Base-by-base conservation (phyloP, 768 basidiomycete species). In the Kwoniella sp. region DNA sequence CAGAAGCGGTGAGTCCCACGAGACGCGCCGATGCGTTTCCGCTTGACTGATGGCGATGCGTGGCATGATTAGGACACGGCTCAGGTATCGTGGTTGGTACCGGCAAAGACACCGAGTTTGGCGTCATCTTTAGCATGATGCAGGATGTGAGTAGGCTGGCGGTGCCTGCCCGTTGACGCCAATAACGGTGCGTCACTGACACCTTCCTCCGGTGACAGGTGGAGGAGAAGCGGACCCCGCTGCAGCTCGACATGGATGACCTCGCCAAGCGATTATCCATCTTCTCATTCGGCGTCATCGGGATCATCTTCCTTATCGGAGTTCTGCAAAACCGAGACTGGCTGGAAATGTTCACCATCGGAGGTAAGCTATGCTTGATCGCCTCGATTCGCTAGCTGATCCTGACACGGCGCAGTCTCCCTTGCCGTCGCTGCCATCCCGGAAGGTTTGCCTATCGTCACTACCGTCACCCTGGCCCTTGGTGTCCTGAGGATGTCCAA, bases 261-360 rank as follows among this genome's bases (percentile, higher is more conserved):
- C 82, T 98, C 6, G 92, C 93, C 1, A 86, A 89, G 74, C 87
- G 87, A 57, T 80, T 98, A 1, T 93, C 91, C 1, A 77, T 89
- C 23, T 69, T 91, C 54, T 95, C 91, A 3, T 96, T 98, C 60
- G 87, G 83, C n/a, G 80, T 96, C 43, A 98, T 98, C 59, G 92
- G 92, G 4, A 71, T 95, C 29, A 98, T 98, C 43, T 88, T 88
- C 73, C 73, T 96, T 46, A 85, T 96, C 57, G 93, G 92, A 7
- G 83, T 92, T 14, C 75, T 84, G 57, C 92, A 96, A 68, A 78
- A 82, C 32, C 80, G 93, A 17, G 81, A 86, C 9, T 95, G 90
- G 92, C 76, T 96, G 10, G 92, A 93, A 40, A 98, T 96, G 93
- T 96, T 98, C 70, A 98, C 92, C 8, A 98, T 98, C 57, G 92